Evolutionary conservation across 1,284 basidiomycete genomes (phyloP).

Genomic region (Pseudozyma tsukubaensis): DNA sequence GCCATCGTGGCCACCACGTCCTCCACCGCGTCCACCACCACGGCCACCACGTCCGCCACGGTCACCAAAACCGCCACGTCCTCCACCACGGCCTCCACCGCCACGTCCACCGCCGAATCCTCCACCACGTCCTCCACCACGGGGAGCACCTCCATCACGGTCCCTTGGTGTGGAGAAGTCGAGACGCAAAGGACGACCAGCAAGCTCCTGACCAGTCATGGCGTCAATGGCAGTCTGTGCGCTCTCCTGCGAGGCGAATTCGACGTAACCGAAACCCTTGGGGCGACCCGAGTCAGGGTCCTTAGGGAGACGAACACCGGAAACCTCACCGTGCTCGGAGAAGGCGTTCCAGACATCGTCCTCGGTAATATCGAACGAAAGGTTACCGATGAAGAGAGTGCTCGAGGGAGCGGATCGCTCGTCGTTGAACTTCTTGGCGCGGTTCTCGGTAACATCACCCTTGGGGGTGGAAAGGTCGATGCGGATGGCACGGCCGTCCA

Average conservation of each 20-base stretch:
- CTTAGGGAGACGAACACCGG: constrained; percentile 89
- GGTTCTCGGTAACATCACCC: constrained; percentile 76
- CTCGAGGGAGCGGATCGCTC: constrained; percentile 80
- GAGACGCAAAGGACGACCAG: constrained; percentile 82
- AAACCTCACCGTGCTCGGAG: constrained; percentile 87
- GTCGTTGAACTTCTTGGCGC: constrained; percentile 78
- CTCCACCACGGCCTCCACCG: constrained; percentile 50
- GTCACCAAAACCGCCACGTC: constrained; percentile 45
- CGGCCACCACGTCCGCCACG: constrained; percentile 35
- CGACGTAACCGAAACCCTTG: constrained; percentile 98
- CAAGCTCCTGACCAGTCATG: constrained; percentile 81
- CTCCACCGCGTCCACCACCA: constrained; percentile 75
- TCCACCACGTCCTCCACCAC: constrained; percentile 73
- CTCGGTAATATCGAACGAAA: constrained; percentile 84
- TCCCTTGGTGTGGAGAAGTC: constrained; percentile 88
- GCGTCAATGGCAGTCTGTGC: constrained; percentile 83
- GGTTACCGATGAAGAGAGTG: constrained; percentile 88
- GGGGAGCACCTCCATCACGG: constrained; percentile 72
- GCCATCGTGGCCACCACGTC: constrained; percentile 73
- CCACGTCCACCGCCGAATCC: constrained; percentile 71
- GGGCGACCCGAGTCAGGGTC: constrained; percentile 89
- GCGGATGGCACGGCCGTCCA: constrained; percentile 89
- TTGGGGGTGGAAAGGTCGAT: constrained; percentile 80
- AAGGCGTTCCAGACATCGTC: constrained; percentile 89
- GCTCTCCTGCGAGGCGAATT: constrained; percentile 83